Conservation (phyloP, 169 alveolate species). For the Plasmodium vivax region DNA sequence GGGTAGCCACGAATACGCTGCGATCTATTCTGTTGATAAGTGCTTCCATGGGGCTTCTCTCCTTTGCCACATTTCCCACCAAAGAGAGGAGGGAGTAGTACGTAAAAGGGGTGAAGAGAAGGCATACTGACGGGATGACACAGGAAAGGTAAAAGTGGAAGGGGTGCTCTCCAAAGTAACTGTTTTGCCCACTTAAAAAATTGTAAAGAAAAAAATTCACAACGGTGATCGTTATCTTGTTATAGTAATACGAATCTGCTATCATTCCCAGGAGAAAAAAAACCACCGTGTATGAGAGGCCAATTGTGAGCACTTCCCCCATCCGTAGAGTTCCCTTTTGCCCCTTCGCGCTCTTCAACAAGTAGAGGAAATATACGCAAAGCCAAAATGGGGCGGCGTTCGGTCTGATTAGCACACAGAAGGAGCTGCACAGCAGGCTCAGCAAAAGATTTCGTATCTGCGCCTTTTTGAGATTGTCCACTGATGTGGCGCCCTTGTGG, state of each 20-base stretch:
- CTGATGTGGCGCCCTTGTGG: neutral
- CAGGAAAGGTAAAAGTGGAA: conserved; percentile 24
- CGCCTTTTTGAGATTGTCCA: neutral
- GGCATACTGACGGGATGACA: conserved; percentile 39
- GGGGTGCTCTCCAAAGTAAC: conserved; percentile 29
- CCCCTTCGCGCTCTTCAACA: conserved; percentile 3
- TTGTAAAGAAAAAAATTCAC: conserved; percentile 41
- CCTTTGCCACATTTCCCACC: neutral
- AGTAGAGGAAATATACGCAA: conserved; percentile 48
- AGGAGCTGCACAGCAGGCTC: conserved; percentile 64
- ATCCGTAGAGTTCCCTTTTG: neutral
- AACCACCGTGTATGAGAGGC: neutral
- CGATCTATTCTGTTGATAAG: conserved; percentile 16
- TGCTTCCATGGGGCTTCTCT: neutral
- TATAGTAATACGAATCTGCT: conserved; percentile 54
- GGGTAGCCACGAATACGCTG: conserved; percentile 18
- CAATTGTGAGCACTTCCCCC: conserved; percentile 26
- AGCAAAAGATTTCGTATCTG: conserved; percentile 37
- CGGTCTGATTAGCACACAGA: conserved; percentile 76
- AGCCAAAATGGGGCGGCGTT: conserved; percentile 76
- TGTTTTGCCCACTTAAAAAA: conserved; percentile 35
- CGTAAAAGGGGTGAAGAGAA: conserved; percentile 27
- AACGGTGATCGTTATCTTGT: conserved; percentile 15
- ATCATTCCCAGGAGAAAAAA: conserved; percentile 10
- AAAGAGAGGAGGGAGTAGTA: neutral